Evolutionary conservation across 2,329 filamentous ascomycete species (phyloP).

Genomic region (Colletotrichum sp.): DNA sequence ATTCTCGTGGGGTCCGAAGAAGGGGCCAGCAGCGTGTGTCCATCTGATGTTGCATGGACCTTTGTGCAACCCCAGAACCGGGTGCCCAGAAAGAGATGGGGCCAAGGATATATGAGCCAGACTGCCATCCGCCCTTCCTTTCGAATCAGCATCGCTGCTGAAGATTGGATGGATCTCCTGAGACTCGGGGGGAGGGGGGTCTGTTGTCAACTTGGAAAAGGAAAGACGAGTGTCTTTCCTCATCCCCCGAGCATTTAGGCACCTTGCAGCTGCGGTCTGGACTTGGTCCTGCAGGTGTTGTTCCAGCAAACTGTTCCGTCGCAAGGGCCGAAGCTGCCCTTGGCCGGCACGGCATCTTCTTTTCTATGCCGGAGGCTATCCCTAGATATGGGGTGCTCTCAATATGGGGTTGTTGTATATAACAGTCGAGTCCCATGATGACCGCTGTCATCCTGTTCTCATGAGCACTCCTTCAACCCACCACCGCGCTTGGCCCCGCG

Average conservation of each 20-base stretch:
- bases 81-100: background rate
- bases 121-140: background rate
- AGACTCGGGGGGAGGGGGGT: background rate
- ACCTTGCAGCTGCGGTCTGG: background rate
- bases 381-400: background rate
- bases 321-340: background rate
- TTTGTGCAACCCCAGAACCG: background rate
- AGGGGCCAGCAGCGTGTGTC: background rate
- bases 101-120: background rate
- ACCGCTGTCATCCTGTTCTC: background rate
- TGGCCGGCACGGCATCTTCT: background rate
- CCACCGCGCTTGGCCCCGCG: background rate
- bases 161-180: background rate
- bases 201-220: background rate
- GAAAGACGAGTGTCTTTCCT: background rate
- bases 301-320: background rate
- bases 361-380: background rate
- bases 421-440: conserved; percentile 10
- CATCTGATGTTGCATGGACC: background rate
- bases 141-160: background rate
- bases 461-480: background rate
- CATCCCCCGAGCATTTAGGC: background rate
- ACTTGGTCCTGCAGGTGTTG: background rate
- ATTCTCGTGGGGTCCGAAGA: background rate
- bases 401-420: background rate